Evolutionary conservation across 2,329 filamentous ascomycete species (phyloP).

Genomic region (Apiospora pterosperma): DNA sequence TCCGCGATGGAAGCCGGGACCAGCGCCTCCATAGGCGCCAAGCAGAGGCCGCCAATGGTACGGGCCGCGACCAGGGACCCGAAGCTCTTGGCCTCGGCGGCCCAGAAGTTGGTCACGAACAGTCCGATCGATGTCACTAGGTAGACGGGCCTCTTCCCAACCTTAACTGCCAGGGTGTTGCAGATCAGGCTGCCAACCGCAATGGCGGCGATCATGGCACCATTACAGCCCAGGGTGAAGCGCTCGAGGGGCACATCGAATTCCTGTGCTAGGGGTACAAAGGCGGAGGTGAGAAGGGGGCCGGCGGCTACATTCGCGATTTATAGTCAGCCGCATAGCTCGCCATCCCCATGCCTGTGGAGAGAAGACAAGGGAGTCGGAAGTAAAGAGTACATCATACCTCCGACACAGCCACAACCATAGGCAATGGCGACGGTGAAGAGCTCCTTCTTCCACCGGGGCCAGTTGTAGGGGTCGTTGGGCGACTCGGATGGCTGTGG

Average conservation of each 20-base stretch:
- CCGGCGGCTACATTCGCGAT: slow-evolving; percentile 26
- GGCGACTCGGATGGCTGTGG: slow-evolving; percentile 46
- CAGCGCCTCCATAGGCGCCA: slow-evolving; percentile 49
- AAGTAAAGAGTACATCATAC: slow-evolving; percentile 17
- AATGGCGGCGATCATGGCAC: slow-evolving; percentile 30
- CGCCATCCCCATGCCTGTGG: not conserved
- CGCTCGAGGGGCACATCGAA: slow-evolving; percentile 27
- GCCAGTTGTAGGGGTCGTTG: slow-evolving; percentile 36
- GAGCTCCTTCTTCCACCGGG: slow-evolving; percentile 15
- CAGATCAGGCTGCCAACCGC: slow-evolving; percentile 41
- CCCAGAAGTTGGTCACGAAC: slow-evolving; percentile 46
- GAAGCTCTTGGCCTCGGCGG: slow-evolving; percentile 39
- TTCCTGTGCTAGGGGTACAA: slow-evolving; percentile 29
- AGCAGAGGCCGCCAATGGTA: slow-evolving; percentile 43
- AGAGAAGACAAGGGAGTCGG: not conserved
- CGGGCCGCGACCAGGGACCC: slow-evolving; percentile 42
- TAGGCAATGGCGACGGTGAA: slow-evolving; percentile 36
- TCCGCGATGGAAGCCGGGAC: slow-evolving; percentile 49
- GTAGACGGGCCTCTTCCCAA: slow-evolving; percentile 48
- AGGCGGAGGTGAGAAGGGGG: slow-evolving; percentile 33
- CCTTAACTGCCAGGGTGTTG: slow-evolving; percentile 48
- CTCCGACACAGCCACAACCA: slow-evolving; percentile 37
- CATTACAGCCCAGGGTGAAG: slow-evolving; percentile 32
- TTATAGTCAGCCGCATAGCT: not conserved
- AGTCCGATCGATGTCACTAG: slow-evolving; percentile 43